Evolutionary conservation across 331 rosid species (phyloP).

Genomic region (Cydonia oblonga): DNA sequence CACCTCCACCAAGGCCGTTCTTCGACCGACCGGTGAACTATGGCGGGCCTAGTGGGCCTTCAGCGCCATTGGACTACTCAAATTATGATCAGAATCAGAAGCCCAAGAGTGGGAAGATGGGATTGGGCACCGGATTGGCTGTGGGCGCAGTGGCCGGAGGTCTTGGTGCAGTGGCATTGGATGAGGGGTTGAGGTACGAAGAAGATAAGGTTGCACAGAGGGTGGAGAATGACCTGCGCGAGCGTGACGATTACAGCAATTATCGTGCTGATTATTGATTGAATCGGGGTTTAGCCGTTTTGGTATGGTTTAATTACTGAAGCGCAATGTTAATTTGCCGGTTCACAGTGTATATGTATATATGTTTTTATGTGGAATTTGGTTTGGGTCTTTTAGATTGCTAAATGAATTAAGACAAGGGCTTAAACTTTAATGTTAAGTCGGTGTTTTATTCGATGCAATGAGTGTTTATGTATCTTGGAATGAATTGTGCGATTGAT

Average conservation of each 20-base stretch:
- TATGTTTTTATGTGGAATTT: constrained; percentile 4
- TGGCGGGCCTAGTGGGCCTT: constrained; percentile 35
- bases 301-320: neutral
- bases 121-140: constrained; percentile 55
- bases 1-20: constrained; percentile 55
- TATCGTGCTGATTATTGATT: constrained; percentile 35
- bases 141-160: constrained; percentile 70
- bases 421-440: neutral
- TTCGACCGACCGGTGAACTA: constrained; percentile 38
- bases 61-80: constrained; percentile 65
- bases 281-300: neutral
- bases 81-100: constrained; percentile 48
- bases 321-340: neutral
- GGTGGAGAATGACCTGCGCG: constrained; percentile 39
- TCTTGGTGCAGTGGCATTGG: constrained; percentile 58
- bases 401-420: neutral
- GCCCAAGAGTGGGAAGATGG: constrained; percentile 49
- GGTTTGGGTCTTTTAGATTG: neutral
- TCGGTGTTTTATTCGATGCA: neutral
- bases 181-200: constrained; percentile 59
- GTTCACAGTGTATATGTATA: neutral
- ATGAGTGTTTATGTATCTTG: neutral
- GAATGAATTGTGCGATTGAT: neutral
- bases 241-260: constrained; percentile 46
- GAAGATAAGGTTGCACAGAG: constrained; percentile 54